Base-by-base conservation (phyloP, 2,329 filamentous ascomycete genomes). In the Phyllosticta citriasiana region DNA sequence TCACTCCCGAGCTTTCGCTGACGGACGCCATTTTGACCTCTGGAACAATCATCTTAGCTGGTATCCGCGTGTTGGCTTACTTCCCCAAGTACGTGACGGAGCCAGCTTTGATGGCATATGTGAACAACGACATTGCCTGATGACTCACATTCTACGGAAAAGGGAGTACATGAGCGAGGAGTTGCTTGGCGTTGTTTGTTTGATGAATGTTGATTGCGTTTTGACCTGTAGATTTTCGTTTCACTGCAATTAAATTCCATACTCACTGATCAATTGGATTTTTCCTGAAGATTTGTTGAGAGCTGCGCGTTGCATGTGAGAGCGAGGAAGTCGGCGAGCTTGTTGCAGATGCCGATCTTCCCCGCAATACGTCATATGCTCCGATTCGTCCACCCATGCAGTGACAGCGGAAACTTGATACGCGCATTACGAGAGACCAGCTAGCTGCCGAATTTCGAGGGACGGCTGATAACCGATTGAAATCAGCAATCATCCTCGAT, bases 11-110 rank as follows among this genome's bases (percentile, higher is more conserved):
- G 0, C 61, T 80, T 54, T 71, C 72, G n/a, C 55, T 80, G 55
- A 69, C 67, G 2, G 77, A 81, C 67, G 69, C 81, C 16, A 59
- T 81, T n/a, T 67, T 72, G 19, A 80, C 79, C 4, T 76, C 78
- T 24, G 69, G 73, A 68, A 8, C 77, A 50, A 70, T 80, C 55
- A 64, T 77, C 0, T 64, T 78, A 26, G 75, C 77, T 2, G 73
- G 69, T 30, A 64, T 71, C 4, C 67, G 73, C 57, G 64, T 74
- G 50, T 57, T 75, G 64, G 53, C 66, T 1, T 76, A 55, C 24
- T n/a, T 25, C 4, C 30, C 35, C 4, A 60, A 47, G 58, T 50
- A n/a, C 30, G 19, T 60, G 24, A 47, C 35, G 10, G 53, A 60
- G 35, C 59, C 59, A 3, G 59, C 14, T 9, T 14, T 60, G 24